Base-by-base conservation (phyloP, 148 eudicot genomes). In the Amaranthus palmeri region DNA sequence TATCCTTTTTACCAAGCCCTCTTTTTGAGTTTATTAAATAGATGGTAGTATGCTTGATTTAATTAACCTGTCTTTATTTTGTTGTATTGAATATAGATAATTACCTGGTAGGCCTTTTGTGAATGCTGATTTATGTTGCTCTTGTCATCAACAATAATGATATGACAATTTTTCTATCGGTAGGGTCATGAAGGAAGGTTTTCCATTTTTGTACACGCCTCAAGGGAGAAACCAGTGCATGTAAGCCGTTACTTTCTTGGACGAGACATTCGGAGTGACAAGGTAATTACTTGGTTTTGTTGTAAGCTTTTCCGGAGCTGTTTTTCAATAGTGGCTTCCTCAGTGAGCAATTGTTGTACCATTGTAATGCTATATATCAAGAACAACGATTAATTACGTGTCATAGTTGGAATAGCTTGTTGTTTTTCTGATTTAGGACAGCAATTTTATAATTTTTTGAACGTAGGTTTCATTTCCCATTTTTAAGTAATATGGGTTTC, bases 131-230 rank as follows among this genome's bases (percentile, higher is more conserved):
- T 55, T 15, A 61, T 42, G 6, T 10, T 50, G 54, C 49, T 25
- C 36, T 25, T 25, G 53, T 50, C 59, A 40, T 52, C 49, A 9
- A 18, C 11, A 43, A 4, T 40, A 55, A 5, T 60, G 40, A 13
- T 13, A 50, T 69, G 50, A 69, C 52, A 7, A 40, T 49, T 25
- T 53, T 75, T 73, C 15, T 47, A 59, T 52, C 59, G 48, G 12
- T 81, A 86, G 89, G 89, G 89, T 70, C 86, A 86, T 75, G 89
- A 86, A 68, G 89, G 78, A 62, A 83, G 86, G 78, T 86, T 86
- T 65, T 81, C 86, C 67, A 82, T 86, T 57, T 83, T 69, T 80
- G 83, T 86, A 54, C 89, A 86, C 77, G 85, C 89, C 54, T 86
- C 89, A 59, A 81, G 81, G 72, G 86, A 81, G 71, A 80, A 72